Percentiles rank a stretch among this genome's conserved stretches.
Conservation (phyloP, 805 yeast species). For the Candida insectalens region DNA sequence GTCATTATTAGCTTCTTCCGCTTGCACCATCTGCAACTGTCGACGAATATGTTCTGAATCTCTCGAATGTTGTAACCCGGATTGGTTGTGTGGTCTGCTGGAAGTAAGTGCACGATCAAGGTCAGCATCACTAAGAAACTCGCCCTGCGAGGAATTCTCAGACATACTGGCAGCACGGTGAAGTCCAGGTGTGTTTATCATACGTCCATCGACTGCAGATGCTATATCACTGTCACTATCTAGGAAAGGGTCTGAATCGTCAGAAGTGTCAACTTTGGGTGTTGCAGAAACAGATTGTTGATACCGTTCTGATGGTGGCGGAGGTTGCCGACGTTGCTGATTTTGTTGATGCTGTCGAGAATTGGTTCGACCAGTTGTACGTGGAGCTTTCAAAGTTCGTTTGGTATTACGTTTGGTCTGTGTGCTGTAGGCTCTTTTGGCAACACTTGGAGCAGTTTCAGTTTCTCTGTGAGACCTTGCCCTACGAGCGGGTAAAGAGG, state of each 20-base stretch:
- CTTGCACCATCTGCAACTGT: background rate
- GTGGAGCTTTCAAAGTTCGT: constrained; percentile 6
- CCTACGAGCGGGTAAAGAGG: no score
- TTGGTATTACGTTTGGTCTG: background rate
- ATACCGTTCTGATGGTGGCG: constrained; percentile 3
- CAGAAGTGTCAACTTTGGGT: constrained; percentile 2
- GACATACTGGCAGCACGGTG: constrained; percentile 1
- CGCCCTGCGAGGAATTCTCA: constrained; percentile 36
- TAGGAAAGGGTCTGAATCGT: constrained; percentile 6
- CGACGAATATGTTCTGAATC: background rate
- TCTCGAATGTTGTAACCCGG: constrained; percentile 3
- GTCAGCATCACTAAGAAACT: constrained; percentile 44
- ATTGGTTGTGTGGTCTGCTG: no score
- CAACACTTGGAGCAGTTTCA: background rate
- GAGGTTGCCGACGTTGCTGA: constrained; percentile 11
- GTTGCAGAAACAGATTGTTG: constrained; percentile 1
- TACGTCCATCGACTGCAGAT: background rate
- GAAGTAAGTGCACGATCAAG: constrained; percentile 9
- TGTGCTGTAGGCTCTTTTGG: constrained; percentile 2
- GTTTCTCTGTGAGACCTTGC: no score
- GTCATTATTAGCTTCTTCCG: background rate
- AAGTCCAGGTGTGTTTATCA: background rate
- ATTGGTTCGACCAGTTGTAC: no score
- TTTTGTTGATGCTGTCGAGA: constrained; percentile 3
- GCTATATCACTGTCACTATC: constrained; percentile 5